Conservation (phyloP, 192 early-diverging fungal genomes). For the Phycomyces blakesleeanus region DNA sequence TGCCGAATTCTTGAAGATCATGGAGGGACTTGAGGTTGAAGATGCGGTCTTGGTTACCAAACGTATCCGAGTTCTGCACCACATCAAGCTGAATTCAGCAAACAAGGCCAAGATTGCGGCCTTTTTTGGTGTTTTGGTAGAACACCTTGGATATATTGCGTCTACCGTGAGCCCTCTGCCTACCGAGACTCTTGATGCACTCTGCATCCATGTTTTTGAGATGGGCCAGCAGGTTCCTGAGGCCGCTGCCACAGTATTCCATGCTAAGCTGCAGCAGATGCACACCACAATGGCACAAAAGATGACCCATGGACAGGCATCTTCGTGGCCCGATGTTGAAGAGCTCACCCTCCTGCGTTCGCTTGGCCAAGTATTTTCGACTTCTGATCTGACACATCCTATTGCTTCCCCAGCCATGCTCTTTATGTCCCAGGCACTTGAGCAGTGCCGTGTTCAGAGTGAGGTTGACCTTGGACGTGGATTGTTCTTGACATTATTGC, state of each 20-base stretch:
- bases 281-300: slow-evolving; percentile 38
- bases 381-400: slow-evolving; percentile 88
- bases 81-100: slow-evolving; percentile 74
- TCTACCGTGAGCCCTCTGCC: slow-evolving; percentile 56
- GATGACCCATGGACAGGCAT: slow-evolving; percentile 11
- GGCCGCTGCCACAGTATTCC: slow-evolving; percentile 51
- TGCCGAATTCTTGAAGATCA: slow-evolving; percentile 62
- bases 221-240: slow-evolving; percentile 59
- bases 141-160: slow-evolving; percentile 64
- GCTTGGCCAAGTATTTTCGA: slow-evolving; percentile 78
- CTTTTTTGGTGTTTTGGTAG: slow-evolving; percentile 64
- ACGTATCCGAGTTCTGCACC: slow-evolving; percentile 80
- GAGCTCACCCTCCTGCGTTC: slow-evolving; percentile 66
- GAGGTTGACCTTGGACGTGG: slow-evolving; percentile 67
- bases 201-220: slow-evolving; percentile 60
- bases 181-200: slow-evolving; percentile 45
- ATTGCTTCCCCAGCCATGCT: slow-evolving; percentile 83
- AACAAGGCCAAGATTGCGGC: slow-evolving; percentile 72
- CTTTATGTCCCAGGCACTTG: slow-evolving; percentile 74
- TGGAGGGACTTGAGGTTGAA: slow-evolving; percentile 56
- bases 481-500: slow-evolving; percentile 69
- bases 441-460: slow-evolving; percentile 55
- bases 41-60: slow-evolving; percentile 74
- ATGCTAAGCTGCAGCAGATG: slow-evolving; percentile 50
- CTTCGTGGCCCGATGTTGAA: slow-evolving; percentile 47